Conservation (phyloP, 2,329 filamentous ascomycete genomes). For the Fusarium domesticum region DNA sequence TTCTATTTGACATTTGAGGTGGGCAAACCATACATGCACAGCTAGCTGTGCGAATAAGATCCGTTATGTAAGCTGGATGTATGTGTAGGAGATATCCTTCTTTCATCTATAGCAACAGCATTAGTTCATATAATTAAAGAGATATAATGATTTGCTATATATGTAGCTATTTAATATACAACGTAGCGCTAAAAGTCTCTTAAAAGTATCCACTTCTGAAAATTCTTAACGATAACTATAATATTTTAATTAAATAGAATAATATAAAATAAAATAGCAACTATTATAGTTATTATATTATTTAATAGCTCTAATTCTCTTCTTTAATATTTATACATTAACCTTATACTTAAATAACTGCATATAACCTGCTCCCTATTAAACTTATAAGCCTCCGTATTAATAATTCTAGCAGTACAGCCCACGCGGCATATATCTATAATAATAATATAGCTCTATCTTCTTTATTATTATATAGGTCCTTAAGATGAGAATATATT, state of each 20-base stretch:
- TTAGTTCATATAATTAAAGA: no score
- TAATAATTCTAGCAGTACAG: not conserved
- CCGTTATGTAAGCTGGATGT: no score
- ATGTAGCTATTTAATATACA: not conserved
- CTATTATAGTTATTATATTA: not conserved
- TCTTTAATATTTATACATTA: constrained; percentile 5
- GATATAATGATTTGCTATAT: not conserved
- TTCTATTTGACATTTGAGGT: no score
- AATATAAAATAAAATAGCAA: no score
- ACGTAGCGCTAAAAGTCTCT: not conserved
- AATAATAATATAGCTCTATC: not conserved
- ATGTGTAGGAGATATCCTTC: no score
- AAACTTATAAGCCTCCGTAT: not conserved
- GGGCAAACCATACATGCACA: no score
- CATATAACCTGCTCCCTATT: not conserved
- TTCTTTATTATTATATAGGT: not conserved
- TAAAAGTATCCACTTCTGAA: no score
- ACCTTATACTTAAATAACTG: not conserved
- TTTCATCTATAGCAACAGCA: no score
- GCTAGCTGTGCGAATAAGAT: no score
- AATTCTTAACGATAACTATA: no score
- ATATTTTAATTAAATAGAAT: no score
- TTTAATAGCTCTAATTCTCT: not conserved
- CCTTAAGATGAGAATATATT: not conserved
- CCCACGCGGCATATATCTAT: not conserved